Conservation (phyloP, 495 filamentous ascomycete genomes). For the Cercophora sp. region DNA sequence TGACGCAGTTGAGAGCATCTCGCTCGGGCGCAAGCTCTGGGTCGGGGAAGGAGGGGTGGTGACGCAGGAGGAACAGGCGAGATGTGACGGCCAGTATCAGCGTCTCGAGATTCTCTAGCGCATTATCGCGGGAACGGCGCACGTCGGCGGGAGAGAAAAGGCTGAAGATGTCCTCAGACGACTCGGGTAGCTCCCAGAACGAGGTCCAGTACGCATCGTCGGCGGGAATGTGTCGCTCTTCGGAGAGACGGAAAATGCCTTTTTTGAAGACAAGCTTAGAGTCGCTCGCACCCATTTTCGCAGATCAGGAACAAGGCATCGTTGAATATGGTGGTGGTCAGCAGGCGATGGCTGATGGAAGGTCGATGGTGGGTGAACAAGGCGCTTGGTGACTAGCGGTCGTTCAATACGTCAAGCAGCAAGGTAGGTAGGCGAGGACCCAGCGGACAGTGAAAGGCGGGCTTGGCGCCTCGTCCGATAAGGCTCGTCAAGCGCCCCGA, state of each 20-base stretch:
- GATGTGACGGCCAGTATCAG: constrained; percentile 77
- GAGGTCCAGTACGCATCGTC: constrained; percentile 93
- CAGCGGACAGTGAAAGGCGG: too few species aligned
- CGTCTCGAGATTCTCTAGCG: constrained; percentile 87
- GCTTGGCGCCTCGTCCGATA: too few species aligned
- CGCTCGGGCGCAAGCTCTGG: constrained; percentile 82
- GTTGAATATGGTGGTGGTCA: too few species aligned
- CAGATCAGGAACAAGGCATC: constrained; percentile 22
- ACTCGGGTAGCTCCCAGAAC: constrained; percentile 99
- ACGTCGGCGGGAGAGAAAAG: constrained; percentile 94
- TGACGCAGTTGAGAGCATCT: constrained; percentile 90
- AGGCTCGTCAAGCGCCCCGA: constrained; percentile 10
- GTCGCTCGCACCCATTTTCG: constrained; percentile 91
- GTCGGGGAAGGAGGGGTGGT: constrained; percentile 87
- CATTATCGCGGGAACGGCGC: constrained; percentile 80
- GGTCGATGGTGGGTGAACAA: too few species aligned
- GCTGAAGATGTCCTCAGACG: constrained; percentile 92
- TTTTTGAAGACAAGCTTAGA: constrained; percentile 99
- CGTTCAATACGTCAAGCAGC: too few species aligned
- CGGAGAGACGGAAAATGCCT: constrained; percentile 94
- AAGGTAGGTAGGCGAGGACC: too few species aligned
- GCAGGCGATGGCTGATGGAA: too few species aligned
- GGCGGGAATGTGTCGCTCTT: constrained; percentile 80
- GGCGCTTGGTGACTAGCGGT: too few species aligned
- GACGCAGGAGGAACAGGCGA: constrained; percentile 73